Percentiles rank a stretch among this genome's conserved stretches.
Evolutionary conservation across 2,329 filamentous ascomycete species (phyloP).

Genomic region (Cordyceps tenuipes): DNA sequence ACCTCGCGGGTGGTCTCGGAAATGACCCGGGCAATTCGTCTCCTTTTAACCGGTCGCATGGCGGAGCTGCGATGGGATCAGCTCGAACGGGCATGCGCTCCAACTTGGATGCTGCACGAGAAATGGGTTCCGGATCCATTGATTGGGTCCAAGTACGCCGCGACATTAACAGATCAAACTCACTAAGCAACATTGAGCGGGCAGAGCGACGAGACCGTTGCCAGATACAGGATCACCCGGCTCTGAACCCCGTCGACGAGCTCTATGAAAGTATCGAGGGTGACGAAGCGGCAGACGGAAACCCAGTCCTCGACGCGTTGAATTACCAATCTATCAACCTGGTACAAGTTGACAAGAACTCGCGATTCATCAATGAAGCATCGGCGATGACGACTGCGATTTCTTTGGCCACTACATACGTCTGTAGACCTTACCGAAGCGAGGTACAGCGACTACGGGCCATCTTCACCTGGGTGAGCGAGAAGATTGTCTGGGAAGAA

Average conservation of each 20-base stretch:
- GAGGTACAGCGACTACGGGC: conserved; percentile 88
- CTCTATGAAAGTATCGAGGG: conserved; percentile 78
- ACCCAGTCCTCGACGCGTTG: conserved; percentile 71
- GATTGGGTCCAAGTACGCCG: conserved; percentile 98
- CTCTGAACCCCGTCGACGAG: conserved; percentile 83
- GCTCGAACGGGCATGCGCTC: conserved; percentile 26
- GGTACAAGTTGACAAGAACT: conserved; percentile 87
- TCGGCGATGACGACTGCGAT: conserved; percentile 75
- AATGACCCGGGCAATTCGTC: conserved; percentile 34
- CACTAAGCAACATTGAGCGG: conserved; percentile 79
- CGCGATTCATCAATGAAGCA: conserved; percentile 77
- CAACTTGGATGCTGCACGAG: conserved; percentile 49
- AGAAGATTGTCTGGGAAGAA: conserved; percentile 92
- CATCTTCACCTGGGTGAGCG: conserved; percentile 96
- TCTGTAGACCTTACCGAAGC: conserved; percentile 88
- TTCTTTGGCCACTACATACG: conserved; percentile 78
- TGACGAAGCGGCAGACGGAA: conserved; percentile 79
- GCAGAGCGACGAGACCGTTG: conserved; percentile 80
- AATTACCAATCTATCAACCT: conserved; percentile 77
- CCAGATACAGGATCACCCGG: conserved; percentile 87
- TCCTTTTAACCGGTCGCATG: conserved; percentile 31
- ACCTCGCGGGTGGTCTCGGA: conserved; percentile 56
- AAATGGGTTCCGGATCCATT: conserved; percentile 49
- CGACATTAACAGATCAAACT: conserved; percentile 93
- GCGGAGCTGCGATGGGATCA: conserved; percentile 21